Evolutionary conservation across 2,329 filamentous ascomycete species (phyloP).

Genomic region (Leptographium radiaticola): DNA sequence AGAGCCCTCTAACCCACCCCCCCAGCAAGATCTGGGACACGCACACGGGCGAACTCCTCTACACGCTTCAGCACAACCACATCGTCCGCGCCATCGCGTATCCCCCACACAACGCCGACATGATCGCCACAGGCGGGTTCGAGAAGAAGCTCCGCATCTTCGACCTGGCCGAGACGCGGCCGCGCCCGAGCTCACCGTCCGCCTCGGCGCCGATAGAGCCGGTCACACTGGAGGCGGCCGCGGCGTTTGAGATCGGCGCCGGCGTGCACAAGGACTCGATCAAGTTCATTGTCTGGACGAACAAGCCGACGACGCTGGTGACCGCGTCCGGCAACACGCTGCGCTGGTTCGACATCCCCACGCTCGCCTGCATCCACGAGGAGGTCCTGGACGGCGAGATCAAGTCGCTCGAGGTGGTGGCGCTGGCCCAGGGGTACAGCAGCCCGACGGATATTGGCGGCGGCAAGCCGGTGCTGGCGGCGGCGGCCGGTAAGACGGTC

Average conservation of each 20-base stretch:
- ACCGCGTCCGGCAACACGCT: slow-evolving; percentile 88
- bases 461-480: slow-evolving; percentile 63
- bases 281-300: slow-evolving; percentile 92
- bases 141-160: slow-evolving; percentile 96
- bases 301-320: slow-evolving; percentile 74
- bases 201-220: slow-evolving; percentile 21
- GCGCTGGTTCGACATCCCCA: slow-evolving; percentile 85
- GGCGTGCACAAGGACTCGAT: slow-evolving; percentile 78
- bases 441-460: slow-evolving; percentile 50
- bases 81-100: slow-evolving; percentile 93
- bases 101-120: slow-evolving; percentile 64
- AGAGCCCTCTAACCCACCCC: not conserved
- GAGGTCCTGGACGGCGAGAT: slow-evolving; percentile 73
- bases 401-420: slow-evolving; percentile 81
- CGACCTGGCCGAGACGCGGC: slow-evolving; percentile 56
- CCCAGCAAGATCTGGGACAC: slow-evolving; percentile 91
- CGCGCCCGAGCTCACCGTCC: slow-evolving; percentile 19
- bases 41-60: slow-evolving; percentile 77
- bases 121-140: slow-evolving; percentile 84
- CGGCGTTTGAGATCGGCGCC: slow-evolving; percentile 73
- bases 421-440: slow-evolving; percentile 44
- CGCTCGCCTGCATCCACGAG: slow-evolving; percentile 60
- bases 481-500: slow-evolving; percentile 85
- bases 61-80: slow-evolving; percentile 81
- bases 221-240: slow-evolving; percentile 42